Base-by-base conservation (phyloP, 495 filamentous ascomycete genomes). In the Trichoderma asperelloides region DNA sequence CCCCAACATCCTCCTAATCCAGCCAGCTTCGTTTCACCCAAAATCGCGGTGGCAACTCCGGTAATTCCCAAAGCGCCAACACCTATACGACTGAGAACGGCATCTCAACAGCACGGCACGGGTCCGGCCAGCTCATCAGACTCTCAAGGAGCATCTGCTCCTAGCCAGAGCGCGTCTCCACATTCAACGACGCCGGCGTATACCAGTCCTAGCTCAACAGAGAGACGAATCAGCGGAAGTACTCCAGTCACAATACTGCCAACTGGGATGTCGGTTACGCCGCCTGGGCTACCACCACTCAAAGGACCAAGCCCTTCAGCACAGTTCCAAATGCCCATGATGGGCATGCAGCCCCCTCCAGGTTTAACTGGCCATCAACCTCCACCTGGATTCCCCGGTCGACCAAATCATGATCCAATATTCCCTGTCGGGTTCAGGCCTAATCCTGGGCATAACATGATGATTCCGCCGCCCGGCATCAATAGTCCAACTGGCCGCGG, bases 61-160 rank as follows among this genome's bases (percentile, higher is more conserved):
- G 87, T 86, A 45, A 78, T 96, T 49, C 89, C 94, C 1, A 97
- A 97, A 74, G 86, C 87, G 51, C 85, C 91, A 4, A 93, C 91
- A 27, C 91, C 92, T 16, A 87, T 84, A 67, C 88, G 89, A 60
- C 80, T 85, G 41, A 87, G 92, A 21, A 91, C 93, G 67, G 72
- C 85, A 28, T 96, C 94, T 16, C 91, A 94, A 66, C 92, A 96
- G 74, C 91, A 86, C 85, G 73, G 83, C 77, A 51, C 90, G 86
- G 11, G 90, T 89, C 63, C 90, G 86, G 57, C 90, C 84, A 75
- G 88, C 80, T 45, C 62, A 4, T 25, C 81, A 79, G 23, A 84
- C 77, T 76, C 80, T 71, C 74, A 82, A 74, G 72, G 81, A 69
- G 70, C 72, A 37, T 80, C 79, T 3, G 81, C 76, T 43, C 76